Percentiles rank a stretch among this genome's conserved stretches.
Evolutionary conservation across 2,329 filamentous ascomycete genomes (phyloP).

Genomic region (Cytospora chrysosperma): DNA sequence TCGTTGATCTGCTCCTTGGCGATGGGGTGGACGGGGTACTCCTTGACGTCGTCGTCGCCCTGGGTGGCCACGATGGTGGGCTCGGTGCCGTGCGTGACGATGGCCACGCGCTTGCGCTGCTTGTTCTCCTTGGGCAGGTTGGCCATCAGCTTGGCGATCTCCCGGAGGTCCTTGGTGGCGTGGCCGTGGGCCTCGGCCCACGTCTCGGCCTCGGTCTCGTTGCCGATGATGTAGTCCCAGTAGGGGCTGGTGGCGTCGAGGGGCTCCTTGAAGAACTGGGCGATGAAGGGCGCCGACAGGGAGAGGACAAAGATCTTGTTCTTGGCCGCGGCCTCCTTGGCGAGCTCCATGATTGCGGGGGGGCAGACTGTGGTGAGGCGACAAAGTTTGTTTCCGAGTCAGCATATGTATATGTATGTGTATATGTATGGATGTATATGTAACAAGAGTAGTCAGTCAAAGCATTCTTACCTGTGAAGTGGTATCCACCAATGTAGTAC

Average conservation of each 20-base stretch:
- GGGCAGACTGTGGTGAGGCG: constrained; percentile 65
- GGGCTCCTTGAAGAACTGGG: constrained; percentile 96
- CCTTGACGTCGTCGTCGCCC: constrained; percentile 67
- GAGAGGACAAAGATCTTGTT: constrained; percentile 93
- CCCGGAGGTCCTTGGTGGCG: constrained; percentile 72
- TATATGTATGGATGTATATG: too few relatives aligned
- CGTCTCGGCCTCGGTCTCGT: constrained; percentile 89
- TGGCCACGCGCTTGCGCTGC: constrained; percentile 78
- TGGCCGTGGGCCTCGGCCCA: constrained; percentile 83
- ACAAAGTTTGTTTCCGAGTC: too few relatives aligned
- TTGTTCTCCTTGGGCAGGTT: constrained; percentile 89
- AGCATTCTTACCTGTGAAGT: constrained; percentile 75
- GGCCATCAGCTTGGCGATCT: constrained; percentile 83
- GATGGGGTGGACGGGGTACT: constrained; percentile 81
- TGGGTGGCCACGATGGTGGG: constrained; percentile 83
- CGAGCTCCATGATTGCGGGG: constrained; percentile 83
- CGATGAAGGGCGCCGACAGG: constrained; percentile 92
- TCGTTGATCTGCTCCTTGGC: constrained; percentile 79
- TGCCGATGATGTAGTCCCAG: constrained; percentile 95
- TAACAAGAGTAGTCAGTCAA: too few relatives aligned
- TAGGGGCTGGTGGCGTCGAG: constrained; percentile 84
- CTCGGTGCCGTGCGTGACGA: constrained; percentile 92
- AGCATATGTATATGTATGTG: not conserved
- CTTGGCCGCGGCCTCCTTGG: constrained; percentile 81
- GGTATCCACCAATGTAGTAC: constrained; percentile 95